Percentiles rank a stretch among this genome's conserved stretches.
Evolutionary conservation across 805 yeast species (phyloP).

Genomic region (Candida odintsovae): DNA sequence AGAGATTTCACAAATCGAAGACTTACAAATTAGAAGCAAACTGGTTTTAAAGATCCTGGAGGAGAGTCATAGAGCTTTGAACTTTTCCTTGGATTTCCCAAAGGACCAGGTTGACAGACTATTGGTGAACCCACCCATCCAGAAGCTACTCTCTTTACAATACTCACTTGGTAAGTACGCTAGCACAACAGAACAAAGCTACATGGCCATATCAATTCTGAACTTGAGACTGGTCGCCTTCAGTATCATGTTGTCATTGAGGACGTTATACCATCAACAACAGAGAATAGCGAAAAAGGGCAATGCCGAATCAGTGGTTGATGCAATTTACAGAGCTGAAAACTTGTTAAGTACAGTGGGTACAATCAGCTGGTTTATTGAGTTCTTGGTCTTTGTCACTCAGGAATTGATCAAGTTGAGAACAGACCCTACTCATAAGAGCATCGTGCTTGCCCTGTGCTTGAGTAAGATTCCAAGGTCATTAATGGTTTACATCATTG

Average conservation of each 20-base stretch:
- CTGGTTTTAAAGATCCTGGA: slow-evolving; percentile 41
- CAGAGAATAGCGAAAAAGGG: slow-evolving; percentile 49
- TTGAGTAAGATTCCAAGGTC: slow-evolving; percentile 68
- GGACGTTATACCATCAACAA: slow-evolving; percentile 60
- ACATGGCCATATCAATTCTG: slow-evolving; percentile 45
- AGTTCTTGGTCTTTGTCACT: slow-evolving; percentile 61
- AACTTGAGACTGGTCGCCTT: slow-evolving; percentile 69
- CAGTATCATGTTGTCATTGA: slow-evolving; percentile 56
- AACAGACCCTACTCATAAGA: slow-evolving; percentile 18
- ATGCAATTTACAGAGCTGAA: slow-evolving; percentile 55
- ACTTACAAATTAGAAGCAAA: slow-evolving; percentile 24
- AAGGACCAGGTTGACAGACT: slow-evolving; percentile 74
- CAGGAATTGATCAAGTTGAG: slow-evolving; percentile 61
- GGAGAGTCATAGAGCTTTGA: slow-evolving; percentile 73
- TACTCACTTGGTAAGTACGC: slow-evolving; percentile 50
- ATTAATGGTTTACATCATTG: slow-evolving; percentile 57
- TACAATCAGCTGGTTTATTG: slow-evolving; percentile 79
- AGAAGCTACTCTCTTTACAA: slow-evolving; percentile 65
- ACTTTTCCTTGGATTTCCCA: slow-evolving; percentile 62
- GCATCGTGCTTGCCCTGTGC: slow-evolving; percentile 51
- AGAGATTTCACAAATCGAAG: slow-evolving; percentile 31
- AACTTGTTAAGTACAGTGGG: slow-evolving; percentile 65
- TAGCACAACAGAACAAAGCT: slow-evolving; percentile 13
- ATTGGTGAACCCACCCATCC: slow-evolving; percentile 72
- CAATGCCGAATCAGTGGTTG: slow-evolving; percentile 34